Conservation (phyloP, 2,329 filamentous ascomycete species). For the Ceratocystis cacaofunesta region DNA sequence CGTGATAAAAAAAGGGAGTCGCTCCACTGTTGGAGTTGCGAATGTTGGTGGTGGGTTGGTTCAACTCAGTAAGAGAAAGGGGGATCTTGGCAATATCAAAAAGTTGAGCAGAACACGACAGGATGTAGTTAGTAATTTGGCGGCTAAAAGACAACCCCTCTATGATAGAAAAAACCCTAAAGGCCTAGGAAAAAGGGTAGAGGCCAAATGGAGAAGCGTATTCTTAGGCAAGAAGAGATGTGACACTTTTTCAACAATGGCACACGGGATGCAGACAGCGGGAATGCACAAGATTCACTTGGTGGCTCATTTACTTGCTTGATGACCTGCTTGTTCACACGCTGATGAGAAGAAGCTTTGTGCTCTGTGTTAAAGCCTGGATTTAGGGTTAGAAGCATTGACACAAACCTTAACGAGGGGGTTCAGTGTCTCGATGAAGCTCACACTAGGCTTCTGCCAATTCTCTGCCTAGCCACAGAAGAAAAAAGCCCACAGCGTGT, state of each 20-base stretch:
- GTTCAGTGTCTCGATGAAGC: background rate
- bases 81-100: constrained; percentile 5
- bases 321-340: too few species aligned
- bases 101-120: background rate
- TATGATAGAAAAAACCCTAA: background rate
- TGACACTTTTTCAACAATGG: background rate
- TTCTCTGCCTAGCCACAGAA: background rate
- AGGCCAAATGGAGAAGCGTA: background rate
- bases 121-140: constrained; percentile 1
- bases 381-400: background rate
- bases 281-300: background rate
- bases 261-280: background rate
- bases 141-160: constrained; percentile 5
- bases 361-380: background rate
- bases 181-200: background rate
- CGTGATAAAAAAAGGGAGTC: background rate
- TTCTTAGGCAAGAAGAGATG: background rate
- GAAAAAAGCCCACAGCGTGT: background rate
- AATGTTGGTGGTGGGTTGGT: background rate
- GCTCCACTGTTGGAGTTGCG: background rate
- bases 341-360: background rate
- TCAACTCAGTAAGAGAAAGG: background rate
- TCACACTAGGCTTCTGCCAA: background rate
- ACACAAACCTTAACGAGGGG: background rate
- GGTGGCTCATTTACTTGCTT: background rate